Evolutionary conservation across 208 protist genomes (phyloP), one percentile per base, ranked within the genome.

Genomic region (Trypanosoma avium): DNA sequence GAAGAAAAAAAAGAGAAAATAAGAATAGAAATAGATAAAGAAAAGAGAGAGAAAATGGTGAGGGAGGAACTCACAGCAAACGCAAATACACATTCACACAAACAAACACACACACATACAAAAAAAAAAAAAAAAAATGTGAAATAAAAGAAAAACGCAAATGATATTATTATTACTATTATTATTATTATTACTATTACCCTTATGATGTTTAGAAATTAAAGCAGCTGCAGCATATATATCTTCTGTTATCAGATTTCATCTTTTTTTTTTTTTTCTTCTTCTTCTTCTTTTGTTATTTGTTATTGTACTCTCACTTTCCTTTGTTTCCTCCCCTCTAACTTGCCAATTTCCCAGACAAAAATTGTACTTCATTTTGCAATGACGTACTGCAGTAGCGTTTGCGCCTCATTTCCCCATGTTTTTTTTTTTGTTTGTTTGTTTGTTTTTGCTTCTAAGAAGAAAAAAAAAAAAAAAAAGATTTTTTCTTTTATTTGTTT

Each of bases 101-200:
- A 50, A 50, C 17, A 50, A 50, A 15, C 36, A 8, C 10, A 42
- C 36, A 33, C 7, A 21, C 12, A 13, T 52, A 26, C 7, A 61
- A 61, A 69, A 69, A 8, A 61, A 57, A 63, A 64, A 26, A 19
- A 17, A 49, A 60, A 33, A 33, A 30, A 57, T 2, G 2, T 26
- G 5, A 7, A 46, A 8, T 49, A 6, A 38, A n/a, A n/a, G n/a
- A 36, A 9, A 65, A 5, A 36, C 54, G 12, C 48, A 32, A 12
- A n/a, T 68, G 24, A 33, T 47, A 32, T 21, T 40, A 60, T 55
- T 73, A 43, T 42, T 64, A n/a, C n/a, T n/a, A n/a, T n/a, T n/a
- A n/a, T n/a, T n/a, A n/a, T n/a, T n/a, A n/a, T n/a, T n/a, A n/a
- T n/a, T n/a, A n/a, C n/a, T n/a, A n/a, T n/a, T n/a, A n/a, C n/a